A percentile compares a stretch with the other conserved stretches of the same genome.
Conservation (phyloP, 768 basidiomycete genomes). For the Lactarius vividus region DNA sequence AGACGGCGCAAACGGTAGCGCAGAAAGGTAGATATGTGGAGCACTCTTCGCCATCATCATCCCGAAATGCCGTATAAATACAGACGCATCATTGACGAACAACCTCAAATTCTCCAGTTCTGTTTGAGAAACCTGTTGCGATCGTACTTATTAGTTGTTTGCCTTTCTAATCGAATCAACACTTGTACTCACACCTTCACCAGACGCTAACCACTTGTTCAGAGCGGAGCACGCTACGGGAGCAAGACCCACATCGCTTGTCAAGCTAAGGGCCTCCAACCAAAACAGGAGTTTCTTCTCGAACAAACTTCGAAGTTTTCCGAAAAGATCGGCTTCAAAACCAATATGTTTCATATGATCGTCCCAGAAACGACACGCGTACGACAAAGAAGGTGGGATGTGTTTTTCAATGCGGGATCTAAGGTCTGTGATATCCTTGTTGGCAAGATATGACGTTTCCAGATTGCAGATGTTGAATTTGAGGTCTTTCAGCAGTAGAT, state of each 20-base stretch:
- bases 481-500: neutral
- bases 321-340: neutral
- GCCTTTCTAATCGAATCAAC: too few relatives aligned
- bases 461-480: slow-evolving; percentile 4
- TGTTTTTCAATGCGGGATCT: neutral
- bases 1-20: too few relatives aligned
- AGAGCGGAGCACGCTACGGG: neutral
- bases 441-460: neutral
- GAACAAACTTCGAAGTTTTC: neutral
- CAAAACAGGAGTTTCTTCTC: neutral
- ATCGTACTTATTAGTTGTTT: too few relatives aligned
- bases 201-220: too few relatives aligned
- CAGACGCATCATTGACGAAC: too few relatives aligned
- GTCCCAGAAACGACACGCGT: slow-evolving; percentile 7
- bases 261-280: too few relatives aligned
- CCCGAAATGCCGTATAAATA: too few relatives aligned
- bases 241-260: neutral
- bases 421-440: slow-evolving; percentile 1
- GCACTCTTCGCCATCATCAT: too few relatives aligned
- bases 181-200: too few relatives aligned
- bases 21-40: too few relatives aligned
- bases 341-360: neutral
- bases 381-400: neutral
- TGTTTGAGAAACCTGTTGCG: too few relatives aligned
- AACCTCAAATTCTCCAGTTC: too few relatives aligned